Conservation (phyloP, 257 asterid species). For the Coffea eugenioides region DNA sequence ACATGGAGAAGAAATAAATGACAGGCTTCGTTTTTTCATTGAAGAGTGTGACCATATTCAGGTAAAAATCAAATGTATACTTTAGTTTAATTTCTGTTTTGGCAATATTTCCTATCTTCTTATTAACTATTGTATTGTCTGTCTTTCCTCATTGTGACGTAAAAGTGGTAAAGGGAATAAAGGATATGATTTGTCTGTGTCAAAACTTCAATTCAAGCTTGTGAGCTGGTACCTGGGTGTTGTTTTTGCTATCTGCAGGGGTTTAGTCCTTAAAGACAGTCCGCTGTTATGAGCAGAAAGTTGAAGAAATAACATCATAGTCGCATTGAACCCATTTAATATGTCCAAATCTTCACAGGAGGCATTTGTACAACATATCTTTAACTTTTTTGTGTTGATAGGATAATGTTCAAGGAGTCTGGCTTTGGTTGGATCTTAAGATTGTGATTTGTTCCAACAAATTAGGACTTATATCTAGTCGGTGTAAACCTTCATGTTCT, state of each 20-base stretch:
- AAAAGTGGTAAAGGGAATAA: background rate
- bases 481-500: background rate
- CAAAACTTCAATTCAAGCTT: background rate
- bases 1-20: conserved; percentile 77
- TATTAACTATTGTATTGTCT: background rate
- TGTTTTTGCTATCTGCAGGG: background rate
- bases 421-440: background rate
- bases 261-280: background rate
- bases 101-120: background rate
- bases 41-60: conserved; percentile 97
- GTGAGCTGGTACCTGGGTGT: background rate
- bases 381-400: background rate
- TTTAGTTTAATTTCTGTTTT: conserved; percentile 12
- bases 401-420: background rate
- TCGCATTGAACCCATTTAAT: background rate
- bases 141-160: background rate
- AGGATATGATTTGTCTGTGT: background rate
- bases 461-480: background rate
- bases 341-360: background rate
- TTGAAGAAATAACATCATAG: background rate
- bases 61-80: conserved; percentile 36
- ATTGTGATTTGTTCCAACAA: background rate
- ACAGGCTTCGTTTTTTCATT: conserved; percentile 84
- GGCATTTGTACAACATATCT: background rate
- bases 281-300: background rate